Conservation (phyloP, 208 protist genomes). For the Leishmania braziliensis region DNA sequence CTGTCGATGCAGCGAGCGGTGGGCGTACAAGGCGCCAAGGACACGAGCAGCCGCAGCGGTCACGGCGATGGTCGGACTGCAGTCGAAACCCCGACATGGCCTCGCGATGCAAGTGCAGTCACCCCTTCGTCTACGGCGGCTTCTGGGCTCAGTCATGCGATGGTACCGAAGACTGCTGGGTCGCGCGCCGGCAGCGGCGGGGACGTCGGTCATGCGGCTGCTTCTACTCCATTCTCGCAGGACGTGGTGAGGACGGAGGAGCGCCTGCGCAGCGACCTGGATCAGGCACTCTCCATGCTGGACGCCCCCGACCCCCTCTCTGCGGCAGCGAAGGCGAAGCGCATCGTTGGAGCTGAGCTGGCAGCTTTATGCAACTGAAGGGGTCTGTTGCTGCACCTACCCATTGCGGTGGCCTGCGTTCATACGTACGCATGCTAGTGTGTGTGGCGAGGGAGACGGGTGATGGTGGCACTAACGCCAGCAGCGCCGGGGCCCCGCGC, state of each 20-base stretch:
- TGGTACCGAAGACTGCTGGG: too few relatives aligned
- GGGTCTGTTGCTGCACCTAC: neutral
- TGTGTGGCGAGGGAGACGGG: neutral
- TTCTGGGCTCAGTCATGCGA: neutral
- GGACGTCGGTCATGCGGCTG: neutral
- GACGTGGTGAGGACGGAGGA: slow-evolving; percentile 36
- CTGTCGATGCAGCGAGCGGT: slow-evolving; percentile 1
- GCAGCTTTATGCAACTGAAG: slow-evolving; percentile 18
- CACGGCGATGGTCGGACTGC: neutral
- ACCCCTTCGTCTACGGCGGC: neutral
- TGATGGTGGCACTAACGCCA: neutral
- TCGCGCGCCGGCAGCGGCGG: neutral
- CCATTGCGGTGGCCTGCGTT: neutral
- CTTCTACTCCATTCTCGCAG: neutral
- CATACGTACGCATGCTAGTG: neutral
- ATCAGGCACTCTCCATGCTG: slow-evolving; percentile 49
- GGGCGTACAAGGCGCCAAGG: neutral
- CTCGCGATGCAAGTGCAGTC: neutral
- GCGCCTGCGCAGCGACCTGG: slow-evolving; percentile 48
- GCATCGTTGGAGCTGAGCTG: slow-evolving; percentile 36
- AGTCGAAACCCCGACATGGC: neutral
- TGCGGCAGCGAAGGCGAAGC: slow-evolving; percentile 37
- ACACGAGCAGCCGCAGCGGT: neutral
- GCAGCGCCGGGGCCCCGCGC: neutral
- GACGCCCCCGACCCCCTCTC: slow-evolving; percentile 48